Base-by-base conservation (phyloP, 345 rosid species). In the Kandelia obovata region DNA sequence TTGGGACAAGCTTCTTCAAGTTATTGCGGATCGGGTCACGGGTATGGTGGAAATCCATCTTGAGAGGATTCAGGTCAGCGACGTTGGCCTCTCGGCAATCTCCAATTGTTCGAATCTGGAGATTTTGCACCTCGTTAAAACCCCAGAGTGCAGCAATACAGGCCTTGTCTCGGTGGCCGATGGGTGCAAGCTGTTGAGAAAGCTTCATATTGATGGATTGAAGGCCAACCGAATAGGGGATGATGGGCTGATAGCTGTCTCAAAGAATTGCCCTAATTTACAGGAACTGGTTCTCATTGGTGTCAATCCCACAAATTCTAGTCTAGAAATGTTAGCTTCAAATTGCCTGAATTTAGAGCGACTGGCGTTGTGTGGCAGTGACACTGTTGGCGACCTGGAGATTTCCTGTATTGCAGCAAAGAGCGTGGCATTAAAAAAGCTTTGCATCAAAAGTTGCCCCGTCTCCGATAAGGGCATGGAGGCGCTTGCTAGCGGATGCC, bases 141-240 rank as follows among this genome's bases (percentile, higher is more conserved):
- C 92, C 35, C 89, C 85, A 0, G 92, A 86, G 23, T 87, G 97
- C 64, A 83, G 92, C 20, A 87, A 89, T 66, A 65, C 61, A 1
- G 91, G 96, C 60, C 75, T 91, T 3, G 75, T 65, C 5, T 70
- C 84, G 1, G 68, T 87, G 2, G 85, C 88, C 0, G 88, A 83
- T 75, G 74, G 87, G 1, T 91, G 97, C 68, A 87, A 72, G 67
- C 73, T 84, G 30, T 60, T 89, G 58, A 82, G 90, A 65, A 89
- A 91, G 88, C 92, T 91, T 73, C 89, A 88, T 70, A 83, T 88
- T 10, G 96, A 91, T 83, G 95, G 95, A 39, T 84, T 85, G 81
- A 91, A 86, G 78, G 85, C 84, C 0, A 84, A 89, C 65, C 83
- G 87, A 26, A 86, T 89, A 23, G 89, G 91, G 0, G 95, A 91